Evolutionary conservation across 2,329 filamentous ascomycete genomes (phyloP), one percentile per base, ranked within the genome.

Genomic region (Penicillium verrucosum): DNA sequence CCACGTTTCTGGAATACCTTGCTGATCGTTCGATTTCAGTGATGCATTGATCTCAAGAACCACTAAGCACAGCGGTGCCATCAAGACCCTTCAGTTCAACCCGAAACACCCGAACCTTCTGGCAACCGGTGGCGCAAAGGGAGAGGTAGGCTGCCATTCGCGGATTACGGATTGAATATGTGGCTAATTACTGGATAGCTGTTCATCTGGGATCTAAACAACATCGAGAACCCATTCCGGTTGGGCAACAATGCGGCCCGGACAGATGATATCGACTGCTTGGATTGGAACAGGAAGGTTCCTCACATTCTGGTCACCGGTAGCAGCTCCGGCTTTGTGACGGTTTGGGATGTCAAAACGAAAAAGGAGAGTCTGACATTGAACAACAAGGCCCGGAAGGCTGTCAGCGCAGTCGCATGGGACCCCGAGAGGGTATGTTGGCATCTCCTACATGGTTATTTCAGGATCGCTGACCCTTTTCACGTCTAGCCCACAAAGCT

Each of bases 281-380:
- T 99, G 59, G 93, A 96, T 66, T 99, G 95, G 95, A 99, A 99
- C 77, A 92, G 92, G 71, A 97, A 96, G 78, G 93, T 97, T 41
- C 86, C 93, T 14, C 93, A 99, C 72, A 99, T 99, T 72, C 79
- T 99, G 65, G 94, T 93, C 18, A 97, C 93, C 10, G 94, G 94
- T 64, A 93, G 92, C 71, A 89, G 86, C 60, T 92, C 92, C 48
- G 94, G 94, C 5, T 96, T 97, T 69, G 92, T 97, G 36, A 97
- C 94, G 2, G 93, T 99, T 18, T 99, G 94, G 94, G 94, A 99
- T 77, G 83, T 97, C 63, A 97, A 96, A 81, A 92, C 90, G 12
- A 97, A 96, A 84, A 97, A 96, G 78, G 92, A 96, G 66, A 97
- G 92, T 54, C 80, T 99, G 75, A 97, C 92, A 36, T 81, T 99